phyloP scores from a whole-genome alignment of 441 rosid species.

The Corymbia citriodora region DNA sequence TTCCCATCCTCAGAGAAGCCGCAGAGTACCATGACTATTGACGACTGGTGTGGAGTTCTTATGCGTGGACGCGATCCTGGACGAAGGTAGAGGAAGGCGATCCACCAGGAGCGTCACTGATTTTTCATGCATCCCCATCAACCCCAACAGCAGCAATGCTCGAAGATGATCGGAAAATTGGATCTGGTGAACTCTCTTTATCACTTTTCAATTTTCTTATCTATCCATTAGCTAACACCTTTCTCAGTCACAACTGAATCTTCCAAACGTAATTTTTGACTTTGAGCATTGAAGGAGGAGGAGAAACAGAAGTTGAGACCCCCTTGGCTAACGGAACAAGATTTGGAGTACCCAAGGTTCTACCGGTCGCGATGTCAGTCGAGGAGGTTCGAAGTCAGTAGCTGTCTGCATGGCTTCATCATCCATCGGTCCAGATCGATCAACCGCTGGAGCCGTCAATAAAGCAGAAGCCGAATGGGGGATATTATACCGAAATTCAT shows the following conservation, averaged over 20 bases:
- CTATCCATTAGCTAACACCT: background rate
- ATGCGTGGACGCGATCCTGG: background rate
- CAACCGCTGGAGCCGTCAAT: background rate
- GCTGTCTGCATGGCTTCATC: background rate
- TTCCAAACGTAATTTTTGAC: background rate
- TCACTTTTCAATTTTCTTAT: background rate
- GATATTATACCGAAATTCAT: background rate
- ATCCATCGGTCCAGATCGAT: background rate
- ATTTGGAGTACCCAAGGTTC: background rate
- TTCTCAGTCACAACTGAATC: background rate
- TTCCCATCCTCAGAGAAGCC: background rate
- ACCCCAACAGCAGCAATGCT: background rate
- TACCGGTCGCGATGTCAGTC: background rate
- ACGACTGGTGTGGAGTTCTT: background rate
- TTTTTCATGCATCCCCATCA: background rate
- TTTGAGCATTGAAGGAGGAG: background rate
- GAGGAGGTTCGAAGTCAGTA: background rate
- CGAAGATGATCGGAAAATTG: background rate
- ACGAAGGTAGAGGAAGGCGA: background rate
- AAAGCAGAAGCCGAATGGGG: background rate
- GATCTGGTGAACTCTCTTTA: background rate
- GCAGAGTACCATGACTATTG: background rate
- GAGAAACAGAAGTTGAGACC: background rate
- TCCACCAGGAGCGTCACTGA: background rate
- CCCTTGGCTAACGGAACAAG: background rate